phyloP scores from a whole-genome alignment of 1,139 yeast species.

The Geotrichum histeridarum region DNA sequence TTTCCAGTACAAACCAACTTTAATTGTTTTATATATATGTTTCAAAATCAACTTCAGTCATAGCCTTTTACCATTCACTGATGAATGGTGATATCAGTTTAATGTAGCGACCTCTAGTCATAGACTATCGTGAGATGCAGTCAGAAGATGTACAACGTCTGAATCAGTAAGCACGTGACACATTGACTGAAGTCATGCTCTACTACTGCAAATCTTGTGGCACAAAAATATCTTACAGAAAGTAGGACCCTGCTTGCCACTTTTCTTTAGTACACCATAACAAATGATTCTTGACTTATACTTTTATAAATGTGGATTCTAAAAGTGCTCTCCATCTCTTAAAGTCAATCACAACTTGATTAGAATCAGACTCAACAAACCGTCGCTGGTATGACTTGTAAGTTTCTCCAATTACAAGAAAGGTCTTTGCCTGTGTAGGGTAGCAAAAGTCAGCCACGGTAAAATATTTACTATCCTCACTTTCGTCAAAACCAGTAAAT shows the following conservation, averaged over 20 bases:
- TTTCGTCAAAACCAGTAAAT: neutral
- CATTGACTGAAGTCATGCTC: no score
- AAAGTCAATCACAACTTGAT: neutral
- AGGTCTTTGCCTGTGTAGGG: neutral
- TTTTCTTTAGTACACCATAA: neutral
- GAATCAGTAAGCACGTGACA: no score
- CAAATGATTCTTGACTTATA: no score
- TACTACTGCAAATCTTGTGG: constrained; percentile 11
- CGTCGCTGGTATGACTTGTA: neutral
- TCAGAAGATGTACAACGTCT: no score
- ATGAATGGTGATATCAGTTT: no score
- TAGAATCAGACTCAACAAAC: neutral
- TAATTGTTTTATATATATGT: no score
- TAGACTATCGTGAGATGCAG: no score
- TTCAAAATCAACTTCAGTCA: no score
- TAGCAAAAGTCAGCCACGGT: neutral
- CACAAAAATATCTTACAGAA: constrained; percentile 6
- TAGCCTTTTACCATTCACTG: no score
- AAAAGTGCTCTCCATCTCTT: neutral
- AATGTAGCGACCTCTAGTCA: no score
- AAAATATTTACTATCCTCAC: neutral
- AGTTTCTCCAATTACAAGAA: neutral
- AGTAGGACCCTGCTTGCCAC: constrained; percentile 13
- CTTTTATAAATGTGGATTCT: neutral
- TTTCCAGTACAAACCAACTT: neutral